Evolutionary conservation across 441 rosid species (phyloP).

Genomic region (Macaranga tanarius): DNA sequence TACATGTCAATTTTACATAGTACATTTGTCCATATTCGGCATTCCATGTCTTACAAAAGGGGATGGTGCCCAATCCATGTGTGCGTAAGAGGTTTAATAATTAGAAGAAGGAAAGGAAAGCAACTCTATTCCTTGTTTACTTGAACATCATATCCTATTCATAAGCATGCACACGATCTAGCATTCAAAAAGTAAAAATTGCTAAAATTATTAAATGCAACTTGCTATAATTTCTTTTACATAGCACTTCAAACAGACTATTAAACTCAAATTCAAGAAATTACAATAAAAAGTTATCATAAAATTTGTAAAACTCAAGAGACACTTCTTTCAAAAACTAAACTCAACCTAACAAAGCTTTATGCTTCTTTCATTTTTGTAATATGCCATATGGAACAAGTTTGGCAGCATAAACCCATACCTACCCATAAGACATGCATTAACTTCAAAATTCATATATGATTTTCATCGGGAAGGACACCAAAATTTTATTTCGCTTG

Average conservation of each 20-base stretch:
- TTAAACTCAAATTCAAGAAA: background rate
- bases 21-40: background rate
- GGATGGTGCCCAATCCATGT: background rate
- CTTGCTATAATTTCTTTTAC: background rate
- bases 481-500: background rate
- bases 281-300: too few species aligned
- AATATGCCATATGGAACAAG: background rate
- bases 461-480: background rate
- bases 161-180: background rate
- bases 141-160: background rate
- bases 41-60: slow-evolving; percentile 2
- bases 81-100: background rate
- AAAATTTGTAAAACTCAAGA: background rate
- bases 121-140: background rate
- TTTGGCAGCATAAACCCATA: background rate
- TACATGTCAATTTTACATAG: background rate
- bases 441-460: background rate
- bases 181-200: too few species aligned
- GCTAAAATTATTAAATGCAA: background rate
- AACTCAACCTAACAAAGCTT: background rate
- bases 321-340: background rate
- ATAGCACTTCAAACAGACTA: background rate
- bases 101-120: background rate
- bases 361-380: background rate
- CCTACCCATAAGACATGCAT: background rate